phyloP scores from a whole-genome alignment of 73 alveolate genomes.

The Stentor coeruleus region DNA sequence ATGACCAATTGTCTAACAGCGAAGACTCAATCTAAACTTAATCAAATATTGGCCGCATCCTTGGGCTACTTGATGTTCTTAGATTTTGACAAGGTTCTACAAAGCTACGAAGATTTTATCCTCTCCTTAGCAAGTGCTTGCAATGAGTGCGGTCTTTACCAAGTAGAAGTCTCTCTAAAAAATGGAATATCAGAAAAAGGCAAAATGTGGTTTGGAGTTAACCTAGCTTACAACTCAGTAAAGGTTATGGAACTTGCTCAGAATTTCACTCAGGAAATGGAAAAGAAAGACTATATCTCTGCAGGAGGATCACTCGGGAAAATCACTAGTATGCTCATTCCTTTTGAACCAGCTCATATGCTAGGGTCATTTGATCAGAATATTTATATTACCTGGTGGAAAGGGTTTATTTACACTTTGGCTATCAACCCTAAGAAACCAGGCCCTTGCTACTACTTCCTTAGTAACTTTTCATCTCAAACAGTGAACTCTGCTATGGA shows the following conservation, averaged over 20 bases:
- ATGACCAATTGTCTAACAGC: background rate
- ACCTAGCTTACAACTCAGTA: background rate
- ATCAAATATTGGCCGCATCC: background rate
- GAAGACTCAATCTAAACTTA: background rate
- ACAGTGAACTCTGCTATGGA: background rate
- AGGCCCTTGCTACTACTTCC: background rate
- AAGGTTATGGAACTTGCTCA: background rate
- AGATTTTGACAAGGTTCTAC: no score
- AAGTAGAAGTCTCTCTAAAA: background rate
- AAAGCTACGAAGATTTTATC: no score
- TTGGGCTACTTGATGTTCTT: background rate
- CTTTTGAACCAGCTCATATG: background rate
- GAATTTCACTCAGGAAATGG: background rate
- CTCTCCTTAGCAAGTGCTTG: background rate
- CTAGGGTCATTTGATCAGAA: background rate
- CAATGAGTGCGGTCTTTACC: background rate
- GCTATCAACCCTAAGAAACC: background rate
- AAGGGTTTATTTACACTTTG: background rate
- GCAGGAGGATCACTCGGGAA: background rate
- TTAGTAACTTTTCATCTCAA: background rate
- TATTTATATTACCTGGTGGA: background rate
- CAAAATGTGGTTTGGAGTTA: background rate
- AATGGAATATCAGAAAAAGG: background rate
- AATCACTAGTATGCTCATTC: background rate
- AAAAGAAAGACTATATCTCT: background rate